phyloP scores from a whole-genome alignment of 495 filamentous ascomycete species.

The Tuber aestivum region DNA sequence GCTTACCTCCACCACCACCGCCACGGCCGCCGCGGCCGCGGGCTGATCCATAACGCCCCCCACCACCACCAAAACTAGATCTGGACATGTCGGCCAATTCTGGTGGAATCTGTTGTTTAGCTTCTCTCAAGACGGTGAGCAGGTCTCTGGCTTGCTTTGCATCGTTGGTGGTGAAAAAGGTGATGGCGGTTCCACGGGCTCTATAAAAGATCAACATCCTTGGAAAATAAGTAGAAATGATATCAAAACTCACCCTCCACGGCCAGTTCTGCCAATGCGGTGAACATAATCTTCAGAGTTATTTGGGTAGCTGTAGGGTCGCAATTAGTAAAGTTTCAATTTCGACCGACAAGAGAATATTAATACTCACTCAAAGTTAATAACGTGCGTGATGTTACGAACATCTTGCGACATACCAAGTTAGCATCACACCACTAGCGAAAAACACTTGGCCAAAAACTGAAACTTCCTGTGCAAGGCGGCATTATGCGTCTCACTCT shows the following conservation, averaged over 20 bases:
- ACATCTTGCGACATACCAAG: slow-evolving; percentile 76
- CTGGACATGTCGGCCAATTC: slow-evolving; percentile 92
- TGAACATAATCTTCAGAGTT: slow-evolving; percentile 99
- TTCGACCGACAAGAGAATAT: not conserved
- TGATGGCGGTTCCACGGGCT: slow-evolving; percentile 86
- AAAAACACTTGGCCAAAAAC: slow-evolving; percentile 36
- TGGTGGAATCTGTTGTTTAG: slow-evolving; percentile 97
- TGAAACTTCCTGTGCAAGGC: slow-evolving; percentile 40
- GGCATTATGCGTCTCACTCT: slow-evolving; percentile 44
- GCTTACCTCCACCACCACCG: slow-evolving; percentile 52
- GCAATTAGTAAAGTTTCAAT: slow-evolving; percentile 20
- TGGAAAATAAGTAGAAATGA: not conserved
- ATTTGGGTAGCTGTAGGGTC: slow-evolving; percentile 57
- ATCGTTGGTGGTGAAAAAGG: slow-evolving; percentile 98
- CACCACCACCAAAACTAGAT: slow-evolving; percentile 80
- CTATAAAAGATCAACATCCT: slow-evolving; percentile 42
- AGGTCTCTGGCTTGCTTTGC: slow-evolving; percentile 96
- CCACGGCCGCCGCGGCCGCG: slow-evolving; percentile 61
- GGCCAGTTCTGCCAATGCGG: slow-evolving; percentile 94
- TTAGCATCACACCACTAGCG: slow-evolving; percentile 62
- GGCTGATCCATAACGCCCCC: slow-evolving; percentile 61
- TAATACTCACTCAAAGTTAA: slow-evolving; percentile 77
- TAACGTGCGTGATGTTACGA: slow-evolving; percentile 98
- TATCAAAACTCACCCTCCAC: slow-evolving; percentile 55
- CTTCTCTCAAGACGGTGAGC: slow-evolving; percentile 82